A percentile compares a stretch with the other conserved stretches of the same genome.
Evolutionary conservation across 306 rosid species (phyloP).

Genomic region (Gleditsia sinensis): DNA sequence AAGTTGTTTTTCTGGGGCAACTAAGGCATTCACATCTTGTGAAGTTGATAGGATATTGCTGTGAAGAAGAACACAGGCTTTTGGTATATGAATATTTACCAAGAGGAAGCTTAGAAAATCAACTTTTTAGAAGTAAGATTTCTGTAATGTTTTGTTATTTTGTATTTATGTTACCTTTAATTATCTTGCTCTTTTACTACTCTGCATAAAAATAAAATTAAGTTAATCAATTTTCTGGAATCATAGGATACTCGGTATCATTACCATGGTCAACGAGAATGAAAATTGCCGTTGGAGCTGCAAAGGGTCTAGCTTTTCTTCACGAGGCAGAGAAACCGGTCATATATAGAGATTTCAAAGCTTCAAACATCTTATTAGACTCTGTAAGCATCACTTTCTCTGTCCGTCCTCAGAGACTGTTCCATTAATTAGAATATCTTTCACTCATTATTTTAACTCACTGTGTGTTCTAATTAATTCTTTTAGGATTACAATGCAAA

Average conservation of each 20-base stretch:
- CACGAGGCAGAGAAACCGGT: slow-evolving; percentile 91
- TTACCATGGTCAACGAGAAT: slow-evolving; percentile 93
- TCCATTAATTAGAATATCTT: background rate
- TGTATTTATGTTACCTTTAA: background rate
- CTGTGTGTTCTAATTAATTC: background rate
- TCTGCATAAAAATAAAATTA: slow-evolving; percentile 7
- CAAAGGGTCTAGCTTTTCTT: slow-evolving; percentile 83
- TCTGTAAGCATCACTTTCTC: slow-evolving; percentile 55
- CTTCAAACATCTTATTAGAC: slow-evolving; percentile 85
- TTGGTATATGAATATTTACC: slow-evolving; percentile 88
- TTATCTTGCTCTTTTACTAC: background rate
- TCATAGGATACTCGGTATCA: slow-evolving; percentile 69
- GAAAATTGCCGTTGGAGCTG: slow-evolving; percentile 97
- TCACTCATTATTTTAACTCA: background rate
- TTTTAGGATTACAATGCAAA: slow-evolving; percentile 75
- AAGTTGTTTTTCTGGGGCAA: slow-evolving; percentile 91
- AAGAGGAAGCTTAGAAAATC: slow-evolving; percentile 96
- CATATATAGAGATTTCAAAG: slow-evolving; percentile 90
- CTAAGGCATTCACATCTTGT: slow-evolving; percentile 82
- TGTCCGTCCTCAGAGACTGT: background rate
- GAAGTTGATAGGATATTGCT: slow-evolving; percentile 89
- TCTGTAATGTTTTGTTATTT: background rate
- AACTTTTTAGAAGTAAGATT: slow-evolving; percentile 80
- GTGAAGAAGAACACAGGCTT: slow-evolving; percentile 91
- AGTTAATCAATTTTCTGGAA: background rate